Base-by-base conservation (phyloP, 1,139 yeast genomes). In the Suhomyces panamericanus region DNA sequence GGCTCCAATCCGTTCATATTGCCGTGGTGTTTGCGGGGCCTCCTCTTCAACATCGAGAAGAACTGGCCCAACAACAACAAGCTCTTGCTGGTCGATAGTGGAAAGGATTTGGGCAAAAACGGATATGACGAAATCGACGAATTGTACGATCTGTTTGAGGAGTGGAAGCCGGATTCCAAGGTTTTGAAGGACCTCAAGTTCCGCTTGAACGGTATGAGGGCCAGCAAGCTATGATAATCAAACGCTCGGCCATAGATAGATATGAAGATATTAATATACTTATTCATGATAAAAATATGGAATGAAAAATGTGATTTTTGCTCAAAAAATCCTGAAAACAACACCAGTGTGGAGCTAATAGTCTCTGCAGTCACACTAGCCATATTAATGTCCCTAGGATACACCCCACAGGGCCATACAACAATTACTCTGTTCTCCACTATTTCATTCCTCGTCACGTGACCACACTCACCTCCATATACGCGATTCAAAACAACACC, bases 11-110 rank as follows among this genome's bases (percentile, higher is more conserved):
- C 97, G 1, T 91, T 80, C 58, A 80, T 87, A 43, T 68, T 91
- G 30, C 98, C 98, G 0, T 91, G 97, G 97, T 87, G 95, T 57
- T 78, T 89, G 65, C 71, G 96, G 37, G 96, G 97, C 0, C 66
- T 91, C 36, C 66, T 90, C 30, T 78, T 78, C 51, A 80, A 78
- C 52, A 77, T 80, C 53, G 85, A 90, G 50, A 71, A 63, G 77
- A 83, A 74, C 51, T 73, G 78, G 78, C 77, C 76, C 34, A 63
- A 62, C 45, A 60, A 66, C 34, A 61, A 58, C 46, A 64, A 62
- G 48, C 49, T 58, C 10, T 46, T 62, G 5, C 54, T 62, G 35
- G 69, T 64, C 3, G 65, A 59, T 17, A 57, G 55, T 31, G 67
- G 63, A 7, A 56, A 51, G 26, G 65, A 60, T 13, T 29, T 63